phyloP scores from a whole-genome alignment of 768 basidiomycete species.

The Amanita inopinata region DNA sequence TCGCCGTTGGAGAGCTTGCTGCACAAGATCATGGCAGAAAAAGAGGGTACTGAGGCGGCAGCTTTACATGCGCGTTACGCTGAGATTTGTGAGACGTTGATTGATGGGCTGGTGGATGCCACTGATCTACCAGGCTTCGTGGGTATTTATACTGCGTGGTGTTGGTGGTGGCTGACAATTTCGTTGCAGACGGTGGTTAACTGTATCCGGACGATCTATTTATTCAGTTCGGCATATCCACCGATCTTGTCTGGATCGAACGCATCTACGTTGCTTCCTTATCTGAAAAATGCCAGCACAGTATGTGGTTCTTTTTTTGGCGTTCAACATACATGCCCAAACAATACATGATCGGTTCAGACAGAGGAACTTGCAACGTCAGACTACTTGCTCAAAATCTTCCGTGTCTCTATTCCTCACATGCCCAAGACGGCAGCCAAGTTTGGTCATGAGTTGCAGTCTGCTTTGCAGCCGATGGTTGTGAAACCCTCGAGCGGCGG shows the following conservation, averaged over 20 bases:
- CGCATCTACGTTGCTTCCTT: slow-evolving; percentile 81
- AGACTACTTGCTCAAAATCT: slow-evolving; percentile 85
- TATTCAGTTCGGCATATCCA: slow-evolving; percentile 78
- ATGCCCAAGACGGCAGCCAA: slow-evolving; percentile 87
- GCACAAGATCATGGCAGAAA: slow-evolving; percentile 71
- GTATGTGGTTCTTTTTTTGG: slow-evolving; percentile 33
- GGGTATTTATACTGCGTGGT: slow-evolving; percentile 19
- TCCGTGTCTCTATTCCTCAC: slow-evolving; percentile 72
- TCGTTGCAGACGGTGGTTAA: slow-evolving; percentile 61
- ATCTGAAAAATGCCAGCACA: slow-evolving; percentile 73
- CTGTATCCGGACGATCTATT: slow-evolving; percentile 76
- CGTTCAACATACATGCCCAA: not conserved
- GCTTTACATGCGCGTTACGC: slow-evolving; percentile 58
- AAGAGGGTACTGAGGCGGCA: slow-evolving; percentile 45
- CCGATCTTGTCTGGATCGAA: slow-evolving; percentile 74
- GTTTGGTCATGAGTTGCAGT: slow-evolving; percentile 81
- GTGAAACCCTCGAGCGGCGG: slow-evolving; percentile 68
- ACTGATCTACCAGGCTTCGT: slow-evolving; percentile 72
- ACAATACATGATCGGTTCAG: slow-evolving; percentile 27
- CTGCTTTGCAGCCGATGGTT: slow-evolving; percentile 82
- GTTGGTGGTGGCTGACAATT: slow-evolving; percentile 3
- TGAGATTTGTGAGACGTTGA: slow-evolving; percentile 77
- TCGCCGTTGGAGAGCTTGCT: slow-evolving; percentile 79
- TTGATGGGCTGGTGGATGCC: slow-evolving; percentile 85
- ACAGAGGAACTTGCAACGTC: slow-evolving; percentile 74